Base-by-base conservation (phyloP, 495 filamentous ascomycete genomes). In the Alectoria sarmentosa region DNA sequence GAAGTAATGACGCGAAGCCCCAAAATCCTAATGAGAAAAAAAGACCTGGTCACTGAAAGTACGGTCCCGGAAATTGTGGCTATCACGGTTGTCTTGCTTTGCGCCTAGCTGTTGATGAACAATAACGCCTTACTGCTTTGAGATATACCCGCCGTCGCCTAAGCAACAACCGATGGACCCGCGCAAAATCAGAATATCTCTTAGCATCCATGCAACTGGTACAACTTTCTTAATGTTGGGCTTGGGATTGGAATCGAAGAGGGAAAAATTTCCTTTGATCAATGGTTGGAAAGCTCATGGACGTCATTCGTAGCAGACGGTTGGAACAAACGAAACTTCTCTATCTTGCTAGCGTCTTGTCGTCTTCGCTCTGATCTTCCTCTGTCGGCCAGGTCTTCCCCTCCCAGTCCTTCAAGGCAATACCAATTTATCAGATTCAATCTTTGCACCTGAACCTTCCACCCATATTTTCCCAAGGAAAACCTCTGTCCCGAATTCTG, bases 91-190 rank as follows among this genome's bases (percentile, higher is more conserved):
- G 63, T 58, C 38, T 23, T 55, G 37, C 46, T 41, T 65, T 60
- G 57, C 56, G 63, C 48, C 41, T 32, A 44, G 57, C 52, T 64
- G 52, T 64, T 64, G 62, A 64, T 64, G 34, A 13, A 13, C 54
- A 9, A 17, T 38, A 19, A 19, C 19, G 39, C 62, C 52, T 64
- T 64, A 41, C 62, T 42, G 2, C 19, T 58, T 56, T 37, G 54
- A 42, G 62, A 23, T 9, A 14, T 48, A 57, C 28, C 39, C 62
- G 62, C 39, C 28, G 62, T 64, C 26, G 62, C 34, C 62, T 11
- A 23, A 36, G 54, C 62, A 64, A 63, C 61, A 38, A 15, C 8
- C 46, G 46, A 26, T n/a, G 2, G 17, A 28, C n/a, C n/a, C n/a
- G n/a, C n/a, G n/a, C n/a, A n/a, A n/a, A n/a, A 14, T 41, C 41